Conservation (phyloP, 2,329 filamentous ascomycete species). For the Albifimbria verrucaria region DNA sequence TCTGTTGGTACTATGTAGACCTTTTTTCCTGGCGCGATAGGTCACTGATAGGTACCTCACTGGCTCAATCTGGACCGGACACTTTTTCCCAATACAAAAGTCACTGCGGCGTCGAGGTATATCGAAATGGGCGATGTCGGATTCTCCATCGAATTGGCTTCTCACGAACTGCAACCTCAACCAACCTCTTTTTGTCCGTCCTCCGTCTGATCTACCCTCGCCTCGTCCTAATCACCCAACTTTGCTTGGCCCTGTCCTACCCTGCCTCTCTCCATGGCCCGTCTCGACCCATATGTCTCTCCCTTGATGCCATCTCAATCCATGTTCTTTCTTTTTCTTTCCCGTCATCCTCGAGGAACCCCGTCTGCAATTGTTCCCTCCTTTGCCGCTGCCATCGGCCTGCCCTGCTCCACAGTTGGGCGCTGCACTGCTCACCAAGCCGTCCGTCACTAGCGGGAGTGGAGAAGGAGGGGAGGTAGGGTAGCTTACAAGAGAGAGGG, state of each 20-base stretch:
- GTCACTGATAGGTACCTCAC: neutral
- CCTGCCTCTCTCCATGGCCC: neutral
- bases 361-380: neutral
- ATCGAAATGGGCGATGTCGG: neutral
- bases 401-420: slow-evolving; percentile 3
- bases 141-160: neutral
- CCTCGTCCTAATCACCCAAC: too few species aligned
- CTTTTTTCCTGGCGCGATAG: neutral
- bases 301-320: neutral
- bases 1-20: neutral
- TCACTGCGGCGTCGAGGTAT: neutral
- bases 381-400: neutral
- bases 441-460: neutral
- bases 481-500: neutral
- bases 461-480: slow-evolving; percentile 4
- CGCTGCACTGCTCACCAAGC: slow-evolving; percentile 1
- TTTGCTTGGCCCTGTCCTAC: neutral
- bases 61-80: neutral
- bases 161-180: neutral
- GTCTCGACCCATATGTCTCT: neutral
- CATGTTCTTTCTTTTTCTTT: neutral
- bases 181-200: neutral
- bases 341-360: neutral
- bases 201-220: neutral
- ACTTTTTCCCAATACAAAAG: neutral